Evolutionary conservation across 2,329 filamentous ascomycete genomes (phyloP).

Genomic region (Simplicillium aogashimaense): DNA sequence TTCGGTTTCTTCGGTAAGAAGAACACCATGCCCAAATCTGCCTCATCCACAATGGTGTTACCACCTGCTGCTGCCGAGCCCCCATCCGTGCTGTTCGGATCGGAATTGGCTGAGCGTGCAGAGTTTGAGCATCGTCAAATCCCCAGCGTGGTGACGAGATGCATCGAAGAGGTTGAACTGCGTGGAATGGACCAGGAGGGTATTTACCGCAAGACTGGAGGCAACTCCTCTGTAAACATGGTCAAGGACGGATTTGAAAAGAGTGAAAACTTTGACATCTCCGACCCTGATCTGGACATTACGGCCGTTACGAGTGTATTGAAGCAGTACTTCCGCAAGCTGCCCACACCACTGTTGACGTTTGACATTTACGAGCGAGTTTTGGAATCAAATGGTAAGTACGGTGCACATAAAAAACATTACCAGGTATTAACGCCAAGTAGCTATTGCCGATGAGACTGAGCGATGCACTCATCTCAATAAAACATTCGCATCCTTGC

Average conservation of each 20-base stretch:
- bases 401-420: too few relatives aligned
- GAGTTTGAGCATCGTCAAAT: conserved; percentile 85
- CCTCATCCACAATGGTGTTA: conserved; percentile 30
- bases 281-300: conserved; percentile 87
- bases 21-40: conserved; percentile 40
- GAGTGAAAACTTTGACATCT: conserved; percentile 80
- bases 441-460: conserved; percentile 54
- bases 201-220: conserved; percentile 95
- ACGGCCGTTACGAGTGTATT: conserved; percentile 90
- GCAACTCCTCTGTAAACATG: conserved; percentile 78
- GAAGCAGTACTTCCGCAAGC: conserved; percentile 95
- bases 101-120: conserved; percentile 75
- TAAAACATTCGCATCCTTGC: conserved; percentile 67
- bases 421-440: too few relatives aligned
- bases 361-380: conserved; percentile 88
- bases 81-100: conserved; percentile 66
- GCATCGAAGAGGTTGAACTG: conserved; percentile 92
- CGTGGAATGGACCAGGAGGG: conserved; percentile 96
- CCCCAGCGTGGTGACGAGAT: conserved; percentile 81
- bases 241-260: conserved; percentile 90
- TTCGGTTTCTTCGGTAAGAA: conserved; percentile 65
- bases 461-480: conserved; percentile 65
- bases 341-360: conserved; percentile 81
- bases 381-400: conserved; percentile 67
- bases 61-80: conserved; percentile 38